Evolutionary conservation across 768 basidiomycete species (phyloP), one percentile per base, ranked within the genome.

Genomic region (Melanogaster broomeanus): DNA sequence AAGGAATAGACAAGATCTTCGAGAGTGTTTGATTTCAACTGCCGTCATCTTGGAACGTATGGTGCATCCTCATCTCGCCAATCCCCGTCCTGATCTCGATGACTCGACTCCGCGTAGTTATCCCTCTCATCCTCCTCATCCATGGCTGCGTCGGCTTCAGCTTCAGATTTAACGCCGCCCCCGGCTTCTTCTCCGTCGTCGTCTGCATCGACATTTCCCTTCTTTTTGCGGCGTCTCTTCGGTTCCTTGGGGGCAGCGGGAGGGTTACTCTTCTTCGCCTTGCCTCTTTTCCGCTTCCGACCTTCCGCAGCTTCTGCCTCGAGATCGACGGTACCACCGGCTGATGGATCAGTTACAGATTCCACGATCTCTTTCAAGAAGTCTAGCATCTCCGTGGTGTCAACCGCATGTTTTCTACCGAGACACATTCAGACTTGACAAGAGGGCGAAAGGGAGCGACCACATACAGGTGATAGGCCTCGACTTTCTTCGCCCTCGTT

Each of bases 331-430:
- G 87, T 90, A 2, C 87, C 90, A 11, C 90, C 89, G 18, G 84
- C 84, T 4, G 90, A 88, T 0, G 94, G 94, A 69, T 98, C 94
- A 1, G 91, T 88, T 6, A 96, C 84, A 31, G 77, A 73, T 62
- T 88, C 84, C 21, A 96, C 93, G 46, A 97, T 84, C 65, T 98
- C 94, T 65, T 91, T 89, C 28, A 98, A 80, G 70, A 98, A 98
- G 69, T 98, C 96, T 44, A 98, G 84, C 76, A 85, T 90, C 57
- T 93, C 87, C 11, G 85, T 88, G 15, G 84, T 86, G 51, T 90
- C 88, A 9, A 98, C 85, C 0, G 93, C 92, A 60, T 93, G 90
- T 77, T 98, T 98, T 57, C 95, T 98, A 66, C 11, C 9, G 6
- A 31, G 37, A 45, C 27, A 47, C 15, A 24, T 48, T 24, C 34